phyloP scores from a whole-genome alignment of 305 asterid genomes.

The Plantago lanceolata region DNA sequence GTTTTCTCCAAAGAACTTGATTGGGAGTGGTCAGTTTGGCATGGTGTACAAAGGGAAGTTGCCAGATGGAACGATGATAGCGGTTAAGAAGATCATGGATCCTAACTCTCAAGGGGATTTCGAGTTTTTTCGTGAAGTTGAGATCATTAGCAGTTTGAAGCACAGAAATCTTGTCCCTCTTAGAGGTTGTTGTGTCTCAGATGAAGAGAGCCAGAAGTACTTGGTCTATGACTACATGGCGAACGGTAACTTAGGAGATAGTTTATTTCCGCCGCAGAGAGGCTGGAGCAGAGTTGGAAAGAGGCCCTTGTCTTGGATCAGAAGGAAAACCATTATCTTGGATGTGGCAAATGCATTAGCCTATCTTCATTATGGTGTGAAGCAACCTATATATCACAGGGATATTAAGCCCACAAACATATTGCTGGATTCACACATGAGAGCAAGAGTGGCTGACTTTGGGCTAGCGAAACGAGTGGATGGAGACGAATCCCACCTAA shows the following conservation, averaged over 20 bases:
- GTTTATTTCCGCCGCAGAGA: constrained; percentile 27
- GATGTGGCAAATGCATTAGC: constrained; percentile 59
- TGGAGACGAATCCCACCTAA: constrained; percentile 35
- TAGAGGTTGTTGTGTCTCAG: constrained; percentile 41
- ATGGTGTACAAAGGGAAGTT: constrained; percentile 48
- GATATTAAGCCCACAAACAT: constrained; percentile 67
- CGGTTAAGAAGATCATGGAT: constrained; percentile 40
- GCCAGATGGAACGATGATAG: constrained; percentile 43
- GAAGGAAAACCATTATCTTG: constrained; percentile 50
- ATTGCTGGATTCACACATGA: constrained; percentile 44
- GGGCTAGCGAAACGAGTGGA: constrained; percentile 46
- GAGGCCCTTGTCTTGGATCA: constrained; percentile 41
- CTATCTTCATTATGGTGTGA: constrained; percentile 58
- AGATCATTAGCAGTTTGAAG: constrained; percentile 45
- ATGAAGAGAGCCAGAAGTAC: constrained; percentile 32
- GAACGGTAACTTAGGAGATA: constrained; percentile 46
- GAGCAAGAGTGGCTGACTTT: constrained; percentile 57
- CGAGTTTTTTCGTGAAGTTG: constrained; percentile 47
- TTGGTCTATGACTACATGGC: constrained; percentile 60
- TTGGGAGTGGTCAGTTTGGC: constrained; percentile 52
- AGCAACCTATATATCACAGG: constrained; percentile 56
- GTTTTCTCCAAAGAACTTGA: constrained; percentile 41
- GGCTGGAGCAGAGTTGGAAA: constrained; percentile 9
- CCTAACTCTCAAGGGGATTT: constrained; percentile 33
- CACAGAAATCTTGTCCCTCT: constrained; percentile 54